Evolutionary conservation across 2,329 filamentous ascomycete genomes (phyloP).

Genomic region (Rhynchosporium graminicola): DNA sequence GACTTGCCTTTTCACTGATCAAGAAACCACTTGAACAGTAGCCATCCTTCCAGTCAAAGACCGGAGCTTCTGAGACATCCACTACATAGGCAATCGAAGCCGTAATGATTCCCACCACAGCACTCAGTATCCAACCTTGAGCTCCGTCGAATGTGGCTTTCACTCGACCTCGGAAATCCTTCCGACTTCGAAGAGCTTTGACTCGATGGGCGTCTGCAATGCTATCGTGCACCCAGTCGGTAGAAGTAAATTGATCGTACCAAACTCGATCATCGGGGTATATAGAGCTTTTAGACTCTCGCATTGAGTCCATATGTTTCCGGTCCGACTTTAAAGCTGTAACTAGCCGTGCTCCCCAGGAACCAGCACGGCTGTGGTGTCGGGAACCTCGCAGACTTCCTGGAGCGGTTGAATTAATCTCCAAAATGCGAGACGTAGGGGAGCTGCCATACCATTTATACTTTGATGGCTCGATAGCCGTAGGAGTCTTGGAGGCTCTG

Average conservation of each 20-base stretch:
- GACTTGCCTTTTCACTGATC: conserved; percentile 64
- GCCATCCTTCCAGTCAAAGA: conserved; percentile 91
- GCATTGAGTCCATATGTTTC: conserved; percentile 47
- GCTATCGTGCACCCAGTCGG: conserved; percentile 97
- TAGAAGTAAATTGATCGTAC: conserved; percentile 98
- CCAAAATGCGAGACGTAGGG: not conserved
- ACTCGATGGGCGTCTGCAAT: conserved; percentile 92
- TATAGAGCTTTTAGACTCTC: conserved; percentile 65
- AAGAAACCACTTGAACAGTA: conserved; percentile 77
- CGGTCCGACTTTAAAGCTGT: conserved; percentile 58
- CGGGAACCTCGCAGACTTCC: conserved; percentile 37
- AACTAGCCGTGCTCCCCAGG: conserved; percentile 61
- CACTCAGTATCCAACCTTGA: conserved; percentile 93
- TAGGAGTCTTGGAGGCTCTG: conserved; percentile 23
- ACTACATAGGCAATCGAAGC: conserved; percentile 86
- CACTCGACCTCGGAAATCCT: conserved; percentile 80
- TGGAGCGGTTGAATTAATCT: conserved; percentile 25
- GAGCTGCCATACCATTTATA: conserved; percentile 26
- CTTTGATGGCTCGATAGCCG: conserved; percentile 35
- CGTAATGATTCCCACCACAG: conserved; percentile 82
- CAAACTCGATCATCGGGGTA: conserved; percentile 85
- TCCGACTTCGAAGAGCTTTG: conserved; percentile 77
- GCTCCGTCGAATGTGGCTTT: conserved; percentile 78
- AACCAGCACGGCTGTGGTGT: conserved; percentile 55
- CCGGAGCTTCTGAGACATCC: conserved; percentile 78